Evolutionary conservation across 345 rosid species (phyloP), one percentile per base, ranked within the genome.

Genomic region (Lepidium africanum): DNA sequence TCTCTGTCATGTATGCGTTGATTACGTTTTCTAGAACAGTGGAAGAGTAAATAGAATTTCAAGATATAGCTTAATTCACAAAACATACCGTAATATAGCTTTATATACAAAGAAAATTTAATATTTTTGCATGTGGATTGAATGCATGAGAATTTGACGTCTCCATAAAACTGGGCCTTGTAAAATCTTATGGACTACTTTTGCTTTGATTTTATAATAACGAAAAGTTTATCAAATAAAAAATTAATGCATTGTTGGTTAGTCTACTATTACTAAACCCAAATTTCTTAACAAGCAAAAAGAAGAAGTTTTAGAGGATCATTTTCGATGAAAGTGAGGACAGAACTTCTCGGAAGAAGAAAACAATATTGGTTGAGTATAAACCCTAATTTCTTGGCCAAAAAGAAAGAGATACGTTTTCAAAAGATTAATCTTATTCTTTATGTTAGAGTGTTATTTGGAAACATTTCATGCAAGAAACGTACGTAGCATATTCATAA

Each of bases 401-500:
- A 32, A n/a, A 25, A 25, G 27, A 25, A 25, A 25, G 23, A 21
- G 2, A 21, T 21, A 21, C 2, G 23, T 21, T 1, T 21, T 21
- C 2, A 21, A 21, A 21, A 21, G 14, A 42, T 27, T 40, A 16
- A 8, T 10, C 16, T n/a, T 32, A 1, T 21, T 21, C 2, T 45
- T 15, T 41, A 27, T 6, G 37, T 7, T 69, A 13, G 65, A 58
- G 57, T 57, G 39, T 37, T 65, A 21, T 47, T 23, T n/a, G 49
- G 56, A 57, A 36, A 56, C 65, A 37, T 69, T 8, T 6, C 50
- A 36, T 47, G 32, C 58, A 69, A 58, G 73, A 25, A 37, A 58
- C n/a, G n/a, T n/a, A 59, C 59, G 37, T 65, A 69, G 65, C 49
- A 12, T 27, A 27, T 27, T 27, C 32, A 27, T 27, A 27, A 27